Evolutionary conservation across 2,329 filamentous ascomycete genomes (phyloP), one percentile per base, ranked within the genome.

Genomic region (Metarhizium robertsii): DNA sequence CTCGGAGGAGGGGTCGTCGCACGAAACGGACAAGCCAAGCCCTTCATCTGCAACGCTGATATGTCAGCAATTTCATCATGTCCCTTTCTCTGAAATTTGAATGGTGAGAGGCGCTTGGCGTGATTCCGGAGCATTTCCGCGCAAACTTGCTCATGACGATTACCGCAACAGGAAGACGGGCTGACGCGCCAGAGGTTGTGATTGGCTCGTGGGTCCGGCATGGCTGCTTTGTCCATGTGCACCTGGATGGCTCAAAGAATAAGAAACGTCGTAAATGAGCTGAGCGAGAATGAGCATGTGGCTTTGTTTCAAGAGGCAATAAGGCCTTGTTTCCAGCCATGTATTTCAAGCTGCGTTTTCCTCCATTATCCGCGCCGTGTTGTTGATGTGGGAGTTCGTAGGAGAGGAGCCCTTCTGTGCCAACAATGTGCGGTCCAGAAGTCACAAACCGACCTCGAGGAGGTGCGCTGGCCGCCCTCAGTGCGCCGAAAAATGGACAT

Each of bases 401-500:
- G 32, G 32, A 34, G 32, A 34, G 7, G 7, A 34, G 10, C 25
- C 25, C 25, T 25, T 25, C 3, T 25, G 32, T 8, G 20, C 42
- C 6, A 20, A 45, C 42, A 48, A 79, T 79, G 76, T 79, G 76
- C 58, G 75, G 76, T 47, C 70, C 70, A 5, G 69, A 76, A 52
- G 69, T 61, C 55, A 68, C 70, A 11, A 68, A 71, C 55, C 64
- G 69, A 50, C 72, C 74, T 10, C 68, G 70, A 43, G 75, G 75
- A 56, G 76, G 76, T 38, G 76, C 76, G 16, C 69, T 79, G 52
- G 76, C 68, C 7, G 73, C 75, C 6, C 70, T 79, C 49, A 70
- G 63, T 18, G 67, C 68, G 43, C 65, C 65, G 10, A 60, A 57
- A 16, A 57, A 42, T 53, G 36, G 32, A 4, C 42, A 52, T 14